Evolutionary conservation across 2,329 filamentous ascomycete species (phyloP), one percentile per base, ranked within the genome.

Genomic region (Blastomyces percursus): DNA sequence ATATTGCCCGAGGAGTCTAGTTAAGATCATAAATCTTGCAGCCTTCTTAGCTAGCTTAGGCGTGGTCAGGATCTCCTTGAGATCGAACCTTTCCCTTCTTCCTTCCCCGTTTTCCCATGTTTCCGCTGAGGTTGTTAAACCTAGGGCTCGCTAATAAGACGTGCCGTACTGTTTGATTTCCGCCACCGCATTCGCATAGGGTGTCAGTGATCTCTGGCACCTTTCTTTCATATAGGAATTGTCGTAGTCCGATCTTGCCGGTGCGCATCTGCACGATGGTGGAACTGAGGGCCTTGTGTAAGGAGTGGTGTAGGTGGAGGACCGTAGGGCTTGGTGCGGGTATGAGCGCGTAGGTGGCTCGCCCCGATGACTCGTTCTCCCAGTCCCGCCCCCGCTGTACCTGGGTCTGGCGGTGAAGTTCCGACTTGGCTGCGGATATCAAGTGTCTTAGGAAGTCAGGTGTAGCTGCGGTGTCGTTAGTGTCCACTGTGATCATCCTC

Each of bases 1-100:
- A 38, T 62, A 66, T 63, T 66, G 59, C 55, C 61, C 54, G 35
- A 66, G 61, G 44, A 66, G 64, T 55, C 63, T 58, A 8, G 64
- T 64, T 50, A 46, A 51, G 46, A 64, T 27, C 58, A 64, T 66
- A 46, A 63, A 66, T 59, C 58, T 63, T 51, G 63, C 64, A 35
- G 63, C 59, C 52, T 56, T 60, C 24, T 48, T 62, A 48, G 59
- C 58, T 24, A 59, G 46, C 56, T 60, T 60, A 54, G 54, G 59
- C 54, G 59, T 62, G 52, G 50, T 63, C 16, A 65, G 52, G 8
- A 61, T 63, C 32, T n/a, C 44, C 30, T 59, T 62, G 11, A 65
- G 6, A 50, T 59, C 56, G 2, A 30, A 4, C 4, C 27, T 2
- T 30, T 30, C 27, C 4, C 27, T 30, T 30, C 4, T 30, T 30